phyloP scores from a whole-genome alignment of 352 stramenopile species.

The Phytophthora sansomeana region DNA sequence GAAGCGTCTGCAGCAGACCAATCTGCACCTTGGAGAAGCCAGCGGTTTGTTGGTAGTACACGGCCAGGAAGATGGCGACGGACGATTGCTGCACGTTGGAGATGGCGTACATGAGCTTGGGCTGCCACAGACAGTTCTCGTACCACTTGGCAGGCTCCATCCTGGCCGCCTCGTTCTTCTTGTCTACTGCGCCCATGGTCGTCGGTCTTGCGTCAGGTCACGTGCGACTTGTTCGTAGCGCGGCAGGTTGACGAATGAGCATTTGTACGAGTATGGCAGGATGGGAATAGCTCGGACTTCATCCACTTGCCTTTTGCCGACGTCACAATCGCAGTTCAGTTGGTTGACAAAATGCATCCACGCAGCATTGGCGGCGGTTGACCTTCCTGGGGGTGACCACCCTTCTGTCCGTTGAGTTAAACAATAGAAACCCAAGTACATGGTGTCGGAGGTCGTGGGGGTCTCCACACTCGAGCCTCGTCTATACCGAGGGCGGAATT shows the following conservation, averaged over 20 bases:
- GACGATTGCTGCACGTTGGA: conserved; percentile 65
- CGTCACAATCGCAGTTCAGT: conserved; percentile 29
- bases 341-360: conserved; percentile 32
- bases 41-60: conserved; percentile 71
- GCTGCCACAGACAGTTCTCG: conserved; percentile 49
- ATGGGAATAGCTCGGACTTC: conserved; percentile 33
- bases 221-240: conserved; percentile 4
- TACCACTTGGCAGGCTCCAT: conserved; percentile 27
- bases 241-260: conserved; percentile 28
- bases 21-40: conserved; percentile 79
- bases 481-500: conserved; percentile 29
- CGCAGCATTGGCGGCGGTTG: conserved; percentile 28
- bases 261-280: not conserved
- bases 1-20: conserved; percentile 69
- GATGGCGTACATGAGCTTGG: conserved; percentile 82
- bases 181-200: conserved; percentile 14
- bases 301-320: conserved; percentile 30
- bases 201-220: conserved; percentile 11
- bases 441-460: conserved; percentile 11
- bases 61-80: conserved; percentile 72
- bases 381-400: conserved; percentile 1
- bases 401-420: conserved; percentile 18
- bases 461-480: conserved; percentile 4
- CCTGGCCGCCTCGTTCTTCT: conserved; percentile 8
- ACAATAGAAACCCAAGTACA: not conserved